Evolutionary conservation across 345 rosid genomes (phyloP).

Genomic region (Psidium friedrichsthalianum): DNA sequence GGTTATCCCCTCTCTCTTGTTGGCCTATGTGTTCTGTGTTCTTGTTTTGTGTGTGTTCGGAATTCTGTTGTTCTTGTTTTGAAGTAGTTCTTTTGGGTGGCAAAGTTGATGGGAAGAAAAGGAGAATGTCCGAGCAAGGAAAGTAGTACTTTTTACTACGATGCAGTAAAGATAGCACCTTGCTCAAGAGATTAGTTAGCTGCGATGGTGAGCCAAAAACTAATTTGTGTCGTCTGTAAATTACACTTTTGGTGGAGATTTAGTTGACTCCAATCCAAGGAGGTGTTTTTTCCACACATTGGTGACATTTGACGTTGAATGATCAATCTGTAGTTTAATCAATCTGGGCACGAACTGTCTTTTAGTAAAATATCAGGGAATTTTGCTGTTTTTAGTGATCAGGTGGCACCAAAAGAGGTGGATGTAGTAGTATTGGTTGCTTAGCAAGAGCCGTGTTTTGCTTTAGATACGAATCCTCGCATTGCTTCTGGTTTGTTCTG

Average conservation of each 20-base stretch:
- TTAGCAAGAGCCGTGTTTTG: neutral
- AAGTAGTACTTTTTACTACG: neutral
- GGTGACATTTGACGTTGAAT: neutral
- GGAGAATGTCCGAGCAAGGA: neutral
- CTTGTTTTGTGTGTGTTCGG: neutral
- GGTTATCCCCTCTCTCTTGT: constrained; percentile 18
- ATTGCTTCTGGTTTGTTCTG: neutral
- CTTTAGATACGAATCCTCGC: neutral
- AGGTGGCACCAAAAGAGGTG: neutral
- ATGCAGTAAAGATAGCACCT: neutral
- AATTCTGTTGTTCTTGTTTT: neutral
- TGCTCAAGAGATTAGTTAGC: neutral
- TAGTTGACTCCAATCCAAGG: neutral
- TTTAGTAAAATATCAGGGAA: neutral
- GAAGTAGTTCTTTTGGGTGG: neutral
- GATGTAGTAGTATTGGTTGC: neutral
- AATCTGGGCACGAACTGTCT: neutral
- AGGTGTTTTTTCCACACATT: neutral
- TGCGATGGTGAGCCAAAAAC: neutral
- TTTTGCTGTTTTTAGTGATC: neutral
- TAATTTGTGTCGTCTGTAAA: neutral
- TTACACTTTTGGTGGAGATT: neutral
- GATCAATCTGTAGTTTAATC: neutral
- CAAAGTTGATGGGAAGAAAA: neutral
- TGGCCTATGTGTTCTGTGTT: neutral